A percentile compares a stretch with the other conserved stretches of the same genome.
Evolutionary conservation across 768 basidiomycete species (phyloP).

Genomic region (Cyathus striatus): DNA sequence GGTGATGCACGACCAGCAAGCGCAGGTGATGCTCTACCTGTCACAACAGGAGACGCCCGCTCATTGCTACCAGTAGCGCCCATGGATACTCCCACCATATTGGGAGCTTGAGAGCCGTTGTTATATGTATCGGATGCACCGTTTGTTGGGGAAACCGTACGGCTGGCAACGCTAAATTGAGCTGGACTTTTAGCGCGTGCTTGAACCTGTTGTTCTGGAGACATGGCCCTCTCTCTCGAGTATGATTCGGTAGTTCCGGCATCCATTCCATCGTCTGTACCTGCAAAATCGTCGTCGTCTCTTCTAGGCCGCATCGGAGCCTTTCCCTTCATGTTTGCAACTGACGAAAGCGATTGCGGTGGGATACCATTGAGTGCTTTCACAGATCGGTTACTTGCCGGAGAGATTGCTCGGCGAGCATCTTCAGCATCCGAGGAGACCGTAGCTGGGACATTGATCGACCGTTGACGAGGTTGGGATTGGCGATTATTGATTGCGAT

Average conservation of each 20-base stretch:
- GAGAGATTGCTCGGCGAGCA: slow-evolving; percentile 63
- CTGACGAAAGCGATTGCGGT: slow-evolving; percentile 20
- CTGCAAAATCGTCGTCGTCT: slow-evolving; percentile 35
- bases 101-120: slow-evolving; percentile 33
- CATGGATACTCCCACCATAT: slow-evolving; percentile 53
- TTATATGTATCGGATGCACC: slow-evolving; percentile 16
- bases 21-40: slow-evolving; percentile 28
- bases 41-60: slow-evolving; percentile 28
- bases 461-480: slow-evolving; percentile 22
- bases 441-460: slow-evolving; percentile 42
- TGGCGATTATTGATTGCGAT: slow-evolving; percentile 13
- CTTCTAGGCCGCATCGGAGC: slow-evolving; percentile 44
- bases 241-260: slow-evolving; percentile 42
- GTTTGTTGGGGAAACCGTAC: slow-evolving; percentile 58
- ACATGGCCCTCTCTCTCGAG: slow-evolving; percentile 42
- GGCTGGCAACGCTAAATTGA: slow-evolving; percentile 31
- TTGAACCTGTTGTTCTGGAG: slow-evolving; percentile 40
- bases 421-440: slow-evolving; percentile 43
- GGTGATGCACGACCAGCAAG: slow-evolving; percentile 26
- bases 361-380: slow-evolving; percentile 41
- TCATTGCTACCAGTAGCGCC: slow-evolving; percentile 39
- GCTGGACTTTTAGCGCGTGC: slow-evolving; percentile 59
- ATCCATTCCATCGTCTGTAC: slow-evolving; percentile 54
- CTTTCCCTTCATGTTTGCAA: slow-evolving; percentile 45
- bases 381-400: slow-evolving; percentile 40